Percentiles rank a stretch among this genome's conserved stretches.
Conservation (phyloP, 2,329 filamentous ascomycete species). For the Penicillium sp. region DNA sequence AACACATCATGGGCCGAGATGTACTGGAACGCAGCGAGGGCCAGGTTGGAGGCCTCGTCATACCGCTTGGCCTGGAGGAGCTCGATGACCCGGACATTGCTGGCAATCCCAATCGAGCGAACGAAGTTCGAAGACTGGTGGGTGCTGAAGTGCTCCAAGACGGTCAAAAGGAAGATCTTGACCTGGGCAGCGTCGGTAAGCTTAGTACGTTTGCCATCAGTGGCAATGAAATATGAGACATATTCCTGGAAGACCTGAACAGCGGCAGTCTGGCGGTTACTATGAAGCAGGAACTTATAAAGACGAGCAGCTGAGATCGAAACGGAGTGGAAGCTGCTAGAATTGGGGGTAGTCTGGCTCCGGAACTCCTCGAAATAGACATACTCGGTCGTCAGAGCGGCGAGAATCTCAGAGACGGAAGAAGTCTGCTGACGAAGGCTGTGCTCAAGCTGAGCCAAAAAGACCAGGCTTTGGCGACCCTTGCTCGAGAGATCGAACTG, state of each 20-base stretch:
- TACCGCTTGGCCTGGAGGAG: conserved; percentile 32
- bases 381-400: conserved; percentile 45
- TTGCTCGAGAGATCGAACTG: conserved; percentile 36
- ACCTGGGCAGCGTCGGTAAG: conserved; percentile 28
- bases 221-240: conserved; percentile 32
- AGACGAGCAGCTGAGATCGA: conserved; percentile 36
- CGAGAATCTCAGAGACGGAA: conserved; percentile 44
- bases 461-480: conserved; percentile 40
- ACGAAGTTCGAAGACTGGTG: conserved; percentile 35
- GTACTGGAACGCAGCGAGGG: conserved; percentile 34
- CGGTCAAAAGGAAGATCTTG: conserved; percentile 31
- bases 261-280: conserved; percentile 25
- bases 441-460: conserved; percentile 49
- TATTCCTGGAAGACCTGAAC: conserved; percentile 32
- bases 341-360: conserved; percentile 38
- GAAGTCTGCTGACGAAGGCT: conserved; percentile 31
- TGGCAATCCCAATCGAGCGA: conserved; percentile 40
- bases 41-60: conserved; percentile 34
- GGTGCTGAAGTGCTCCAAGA: conserved; percentile 37
- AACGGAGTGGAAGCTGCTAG: conserved; percentile 37
- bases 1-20: conserved; percentile 34
- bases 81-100: conserved; percentile 26
- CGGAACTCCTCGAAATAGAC: conserved; percentile 43
- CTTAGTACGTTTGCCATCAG: conserved; percentile 32
- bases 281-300: conserved; percentile 31